phyloP scores from a whole-genome alignment of 2,329 filamentous ascomycete genomes.

The Aspergillus pseudoglaucus region DNA sequence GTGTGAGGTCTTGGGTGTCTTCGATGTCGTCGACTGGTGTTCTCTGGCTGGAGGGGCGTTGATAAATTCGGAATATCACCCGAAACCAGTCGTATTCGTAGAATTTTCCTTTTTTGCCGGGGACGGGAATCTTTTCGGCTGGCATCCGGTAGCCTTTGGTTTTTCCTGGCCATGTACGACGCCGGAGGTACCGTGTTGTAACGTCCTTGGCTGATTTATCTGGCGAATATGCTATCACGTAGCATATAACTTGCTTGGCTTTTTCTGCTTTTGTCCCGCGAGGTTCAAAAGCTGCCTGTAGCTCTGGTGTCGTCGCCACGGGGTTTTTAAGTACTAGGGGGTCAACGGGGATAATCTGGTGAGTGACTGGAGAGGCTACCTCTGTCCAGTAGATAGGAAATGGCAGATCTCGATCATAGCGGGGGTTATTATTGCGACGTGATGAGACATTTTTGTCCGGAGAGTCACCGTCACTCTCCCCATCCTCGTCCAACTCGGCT shows the following conservation, averaged over 20 bases:
- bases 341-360: conserved; percentile 73
- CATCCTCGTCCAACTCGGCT: conserved; percentile 13
- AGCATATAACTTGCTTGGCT: conserved; percentile 82
- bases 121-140: conserved; percentile 71
- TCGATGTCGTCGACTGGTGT: conserved; percentile 74
- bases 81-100: conserved; percentile 87
- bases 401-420: conserved; percentile 67
- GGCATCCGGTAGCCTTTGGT: conserved; percentile 80
- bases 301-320: conserved; percentile 65
- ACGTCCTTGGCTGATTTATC: conserved; percentile 93
- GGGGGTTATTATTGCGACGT: conserved; percentile 34
- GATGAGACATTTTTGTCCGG: conserved; percentile 7
- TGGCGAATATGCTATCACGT: conserved; percentile 72
- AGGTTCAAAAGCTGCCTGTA: conserved; percentile 70
- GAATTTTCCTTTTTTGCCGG: conserved; percentile 69
- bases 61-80: conserved; percentile 68
- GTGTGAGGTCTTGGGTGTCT: conserved; percentile 68
- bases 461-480: conserved; percentile 12
- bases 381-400: conserved; percentile 94
- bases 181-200: conserved; percentile 81
- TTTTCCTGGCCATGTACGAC: conserved; percentile 74
- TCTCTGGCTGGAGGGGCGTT: conserved; percentile 44
- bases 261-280: conserved; percentile 77
- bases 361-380: conserved; percentile 72
- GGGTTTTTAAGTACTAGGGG: conserved; percentile 60